Evolutionary conservation across 208 protist genomes (phyloP), one percentile per base, ranked within the genome.

Genomic region (Trichomonas tenax): DNA sequence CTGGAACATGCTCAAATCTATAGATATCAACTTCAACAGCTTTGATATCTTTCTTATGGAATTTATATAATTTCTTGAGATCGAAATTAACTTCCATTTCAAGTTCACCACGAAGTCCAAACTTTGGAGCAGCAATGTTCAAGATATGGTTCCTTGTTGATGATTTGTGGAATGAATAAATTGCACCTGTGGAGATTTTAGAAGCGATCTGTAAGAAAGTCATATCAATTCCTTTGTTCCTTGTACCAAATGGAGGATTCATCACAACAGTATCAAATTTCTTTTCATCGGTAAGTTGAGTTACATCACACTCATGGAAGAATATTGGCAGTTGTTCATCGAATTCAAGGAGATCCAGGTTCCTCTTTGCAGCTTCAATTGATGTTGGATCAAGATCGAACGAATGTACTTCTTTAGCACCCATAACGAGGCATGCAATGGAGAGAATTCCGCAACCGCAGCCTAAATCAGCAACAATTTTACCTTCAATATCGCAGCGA

Each of bases 141-240:
- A 88, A 96, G 23, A 93, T 34, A 96, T 96, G 93, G 6, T 90
- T 63, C 14, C 96, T 38, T 44, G 96, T 96, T 41, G 96, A 96
- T 31, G 96, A 96, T 93, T 96, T 96, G n/a, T 96, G 96, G 17
- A 96, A 96, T 44, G 96, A 96, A 96, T 96, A 96, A 84, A 96
- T 96, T 14, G 23, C 96, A 58, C 49, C 84, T 23, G 82, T 96
- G 1, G 96, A 82, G 9, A 96, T 95, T 26, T 51, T 84, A 15
- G 84, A 49, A 34, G 96, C 96, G 15, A 96, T n/a, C 26, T 93
- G 23, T 11, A 96, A 23, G 36, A 96, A 96, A 81, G 36, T n/a
- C 31, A 96, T 95, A 26, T 96, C 96, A 72, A 95, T 45, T 0
- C 84, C 82, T 93, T 96, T 96, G 40, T 88, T 86, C 96, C 84